A percentile compares a stretch with the other conserved stretches of the same genome.
phyloP scores from a whole-genome alignment of 352 stramenopile species.

The Phytophthora brassicae region DNA sequence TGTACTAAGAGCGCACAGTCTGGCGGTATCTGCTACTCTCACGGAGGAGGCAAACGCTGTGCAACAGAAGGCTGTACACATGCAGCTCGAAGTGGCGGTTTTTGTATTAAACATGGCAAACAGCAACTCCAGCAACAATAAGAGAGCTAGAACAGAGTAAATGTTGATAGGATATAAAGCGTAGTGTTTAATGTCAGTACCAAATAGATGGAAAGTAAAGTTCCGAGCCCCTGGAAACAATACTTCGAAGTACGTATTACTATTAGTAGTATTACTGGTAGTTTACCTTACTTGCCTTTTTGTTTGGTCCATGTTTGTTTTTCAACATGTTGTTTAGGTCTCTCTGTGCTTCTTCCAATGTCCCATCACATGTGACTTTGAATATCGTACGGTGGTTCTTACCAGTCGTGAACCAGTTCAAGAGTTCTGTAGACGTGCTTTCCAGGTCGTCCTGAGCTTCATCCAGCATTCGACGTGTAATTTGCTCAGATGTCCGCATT shows the following conservation, averaged over 20 bases:
- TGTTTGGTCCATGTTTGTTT: too few relatives aligned
- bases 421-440: slow-evolving; percentile 26
- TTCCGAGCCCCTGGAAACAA: slow-evolving; percentile 10
- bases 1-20: slow-evolving; percentile 84
- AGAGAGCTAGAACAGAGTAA: slow-evolving; percentile 16
- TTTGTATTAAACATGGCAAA: slow-evolving; percentile 86
- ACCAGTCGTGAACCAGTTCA: slow-evolving; percentile 35
- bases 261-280: too few relatives aligned
- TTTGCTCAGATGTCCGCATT: slow-evolving; percentile 29
- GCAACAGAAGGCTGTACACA: slow-evolving; percentile 73
- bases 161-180: slow-evolving; percentile 36
- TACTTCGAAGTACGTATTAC: too few relatives aligned
- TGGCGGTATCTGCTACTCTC: slow-evolving; percentile 82
- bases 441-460: slow-evolving; percentile 49
- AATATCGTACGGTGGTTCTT: slow-evolving; percentile 22
- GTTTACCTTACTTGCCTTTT: slow-evolving; percentile 2
- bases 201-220: slow-evolving; percentile 24
- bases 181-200: slow-evolving; percentile 22
- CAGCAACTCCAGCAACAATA: slow-evolving; percentile 35
- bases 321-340: slow-evolving; percentile 36
- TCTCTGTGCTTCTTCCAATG: slow-evolving; percentile 38
- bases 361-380: slow-evolving; percentile 49
- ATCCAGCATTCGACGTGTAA: slow-evolving; percentile 42
- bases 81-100: slow-evolving; percentile 74
- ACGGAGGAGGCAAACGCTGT: slow-evolving; percentile 84